Evolutionary conservation across 1,139 yeast species (phyloP).

Genomic region (Debaryomycetaceae sp.): DNA sequence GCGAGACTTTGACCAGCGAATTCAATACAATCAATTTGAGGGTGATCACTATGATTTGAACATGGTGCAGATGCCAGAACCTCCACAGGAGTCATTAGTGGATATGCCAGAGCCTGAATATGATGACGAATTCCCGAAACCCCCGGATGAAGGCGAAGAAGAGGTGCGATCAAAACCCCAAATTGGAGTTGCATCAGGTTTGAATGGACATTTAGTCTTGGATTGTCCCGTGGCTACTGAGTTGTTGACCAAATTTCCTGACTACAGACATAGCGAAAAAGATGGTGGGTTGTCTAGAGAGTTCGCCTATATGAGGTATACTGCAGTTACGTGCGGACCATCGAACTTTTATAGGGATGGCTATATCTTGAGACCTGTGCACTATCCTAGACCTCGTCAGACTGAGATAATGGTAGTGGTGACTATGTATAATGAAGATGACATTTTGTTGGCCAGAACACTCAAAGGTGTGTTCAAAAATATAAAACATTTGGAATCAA

Average conservation of each 20-base stretch:
- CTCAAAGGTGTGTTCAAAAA: constrained; percentile 48
- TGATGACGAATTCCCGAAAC: constrained; percentile 27
- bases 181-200: constrained; percentile 38
- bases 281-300: constrained; percentile 47
- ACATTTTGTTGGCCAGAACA: constrained; percentile 43
- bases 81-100: constrained; percentile 6
- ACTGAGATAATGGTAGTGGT: constrained; percentile 48
- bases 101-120: constrained; percentile 28
- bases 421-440: constrained; percentile 52
- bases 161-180: constrained; percentile 36
- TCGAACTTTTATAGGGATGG: constrained; percentile 46
- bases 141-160: constrained; percentile 31
- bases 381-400: constrained; percentile 43
- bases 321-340: constrained; percentile 51
- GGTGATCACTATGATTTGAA: constrained; percentile 47
- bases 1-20: constrained; percentile 37
- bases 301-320: constrained; percentile 48
- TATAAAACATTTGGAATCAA: constrained; percentile 45
- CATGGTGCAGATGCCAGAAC: constrained; percentile 24
- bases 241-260: constrained; percentile 42
- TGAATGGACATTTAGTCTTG: constrained; percentile 47
- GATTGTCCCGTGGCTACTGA: constrained; percentile 52
- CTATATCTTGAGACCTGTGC: constrained; percentile 44
- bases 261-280: constrained; percentile 28
- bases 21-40: constrained; percentile 38